Percentiles rank a stretch among this genome's conserved stretches.
phyloP scores from a whole-genome alignment of 805 yeast species.

The Saccharomycopsis guyanensis region DNA sequence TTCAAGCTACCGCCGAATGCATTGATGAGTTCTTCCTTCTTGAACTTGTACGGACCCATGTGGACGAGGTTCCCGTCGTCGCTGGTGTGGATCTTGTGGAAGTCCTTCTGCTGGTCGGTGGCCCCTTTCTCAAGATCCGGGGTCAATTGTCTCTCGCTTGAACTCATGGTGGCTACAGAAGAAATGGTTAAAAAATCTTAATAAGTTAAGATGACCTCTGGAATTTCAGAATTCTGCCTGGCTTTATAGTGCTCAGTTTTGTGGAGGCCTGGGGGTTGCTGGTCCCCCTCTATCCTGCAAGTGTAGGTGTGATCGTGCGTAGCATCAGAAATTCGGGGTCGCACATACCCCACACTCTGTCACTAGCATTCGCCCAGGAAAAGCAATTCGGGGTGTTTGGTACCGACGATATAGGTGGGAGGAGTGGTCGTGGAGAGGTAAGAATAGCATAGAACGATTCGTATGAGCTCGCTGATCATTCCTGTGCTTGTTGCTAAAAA shows the following conservation, averaged over 20 bases:
- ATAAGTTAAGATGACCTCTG: no score
- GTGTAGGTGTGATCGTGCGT: neutral
- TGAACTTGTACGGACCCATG: conserved; percentile 29
- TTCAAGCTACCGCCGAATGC: conserved; percentile 53
- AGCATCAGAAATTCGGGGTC: neutral
- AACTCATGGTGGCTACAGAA: neutral
- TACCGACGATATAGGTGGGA: no score
- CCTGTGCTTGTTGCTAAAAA: no score
- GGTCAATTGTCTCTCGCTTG: conserved; percentile 12
- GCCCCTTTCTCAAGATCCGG: conserved; percentile 20
- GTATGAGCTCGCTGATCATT: no score
- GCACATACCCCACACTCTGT: neutral
- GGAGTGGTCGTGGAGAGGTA: no score
- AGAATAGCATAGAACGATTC: no score
- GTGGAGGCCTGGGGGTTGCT: neutral
- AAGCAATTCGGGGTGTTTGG: no score
- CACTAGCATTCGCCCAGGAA: no score
- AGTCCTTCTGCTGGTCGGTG: neutral
- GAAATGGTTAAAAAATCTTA: no score
- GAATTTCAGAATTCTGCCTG: no score
- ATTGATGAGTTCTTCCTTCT: conserved; percentile 41
- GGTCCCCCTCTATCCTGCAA: neutral
- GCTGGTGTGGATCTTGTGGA: conserved; percentile 14
- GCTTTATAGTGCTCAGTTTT: no score
- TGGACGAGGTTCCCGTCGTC: conserved; percentile 22